These are phyloP conservation scores for Linum trigynum DNA, from an alignment of 345 rosid species.

Conservation along the genomic window DNA sequence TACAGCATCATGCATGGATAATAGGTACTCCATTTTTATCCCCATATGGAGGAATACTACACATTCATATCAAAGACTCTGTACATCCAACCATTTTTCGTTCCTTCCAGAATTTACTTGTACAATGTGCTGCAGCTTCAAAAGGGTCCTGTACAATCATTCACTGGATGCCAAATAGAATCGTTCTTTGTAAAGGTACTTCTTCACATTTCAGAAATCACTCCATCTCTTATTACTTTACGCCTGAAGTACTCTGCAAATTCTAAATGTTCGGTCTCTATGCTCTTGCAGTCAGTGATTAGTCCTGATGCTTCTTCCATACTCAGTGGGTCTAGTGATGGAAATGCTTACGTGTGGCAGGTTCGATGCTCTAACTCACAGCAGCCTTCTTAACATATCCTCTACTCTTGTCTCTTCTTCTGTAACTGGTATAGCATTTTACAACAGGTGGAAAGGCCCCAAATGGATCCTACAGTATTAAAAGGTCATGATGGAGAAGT, in stretches of 20 bases:
- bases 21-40: conserved; percentile 35
- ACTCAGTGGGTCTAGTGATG: conserved; percentile 87
- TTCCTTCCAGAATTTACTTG: conserved; percentile 49
- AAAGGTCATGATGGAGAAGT: conserved; percentile 75
- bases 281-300: conserved; percentile 58
- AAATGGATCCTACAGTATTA: conserved; percentile 46
- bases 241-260: neutral
- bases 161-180: conserved; percentile 65
- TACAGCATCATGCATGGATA: conserved; percentile 92
- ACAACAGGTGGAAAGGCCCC: conserved; percentile 64
- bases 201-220: neutral
- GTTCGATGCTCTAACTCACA: conserved; percentile 24
- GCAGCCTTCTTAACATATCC: neutral
- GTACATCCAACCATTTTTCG: conserved; percentile 9
- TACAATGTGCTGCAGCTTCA: conserved; percentile 72
- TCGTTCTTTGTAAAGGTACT: conserved; percentile 86
- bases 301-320: conserved; percentile 76
- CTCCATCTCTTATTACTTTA: neutral
- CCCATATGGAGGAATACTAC: neutral
- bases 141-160: conserved; percentile 59
- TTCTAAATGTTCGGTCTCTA: neutral
- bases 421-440: conserved; percentile 12
- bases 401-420: neutral
- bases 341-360: conserved; percentile 85
- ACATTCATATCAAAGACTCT: neutral